Evolutionary conservation across 495 filamentous ascomycete genomes (phyloP).

Genomic region (Haplographium delicatum): DNA sequence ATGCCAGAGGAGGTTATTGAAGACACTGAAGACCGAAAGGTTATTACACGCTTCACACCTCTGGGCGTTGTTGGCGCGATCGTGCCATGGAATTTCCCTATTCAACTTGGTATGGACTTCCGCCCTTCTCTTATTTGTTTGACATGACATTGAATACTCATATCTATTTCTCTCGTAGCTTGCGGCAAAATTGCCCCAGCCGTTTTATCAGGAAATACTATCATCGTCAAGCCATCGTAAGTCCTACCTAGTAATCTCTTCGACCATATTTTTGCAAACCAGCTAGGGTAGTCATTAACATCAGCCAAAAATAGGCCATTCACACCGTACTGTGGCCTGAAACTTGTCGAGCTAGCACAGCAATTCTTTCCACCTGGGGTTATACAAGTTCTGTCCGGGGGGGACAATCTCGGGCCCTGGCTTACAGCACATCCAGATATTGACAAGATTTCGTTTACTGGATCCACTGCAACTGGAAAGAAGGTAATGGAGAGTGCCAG

Average conservation of each 20-base stretch:
- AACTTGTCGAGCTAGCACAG: conserved; percentile 49
- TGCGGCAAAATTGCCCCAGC: conserved; percentile 40
- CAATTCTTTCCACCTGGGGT: conserved; percentile 53
- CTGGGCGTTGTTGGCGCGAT: conserved; percentile 35
- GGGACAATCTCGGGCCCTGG: conserved; percentile 47
- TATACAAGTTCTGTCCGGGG: conserved; percentile 51
- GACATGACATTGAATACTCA: no score
- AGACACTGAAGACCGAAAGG: conserved; percentile 26
- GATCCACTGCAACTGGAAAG: conserved; percentile 50
- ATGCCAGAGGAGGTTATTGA: conserved; percentile 27
- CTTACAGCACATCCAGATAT: conserved; percentile 51
- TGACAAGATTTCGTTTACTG: conserved; percentile 58
- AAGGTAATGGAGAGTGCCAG: conserved; percentile 47
- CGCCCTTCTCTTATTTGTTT: no score
- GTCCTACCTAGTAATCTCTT: no score
- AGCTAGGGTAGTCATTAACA: no score
- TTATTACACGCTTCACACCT: conserved; percentile 30
- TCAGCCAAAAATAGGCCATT: no score
- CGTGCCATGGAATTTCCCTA: conserved; percentile 47
- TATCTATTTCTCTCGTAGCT: conserved; percentile 31
- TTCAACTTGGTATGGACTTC: no score
- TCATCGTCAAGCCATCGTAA: conserved; percentile 48
- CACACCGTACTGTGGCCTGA: conserved; percentile 53
- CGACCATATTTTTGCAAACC: not conserved
- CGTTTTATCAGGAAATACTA: conserved; percentile 39